Percentiles rank a stretch among this genome's conserved stretches.
Conservation (phyloP, 192 early-diverging fungal genomes). For the Podila epigama region DNA sequence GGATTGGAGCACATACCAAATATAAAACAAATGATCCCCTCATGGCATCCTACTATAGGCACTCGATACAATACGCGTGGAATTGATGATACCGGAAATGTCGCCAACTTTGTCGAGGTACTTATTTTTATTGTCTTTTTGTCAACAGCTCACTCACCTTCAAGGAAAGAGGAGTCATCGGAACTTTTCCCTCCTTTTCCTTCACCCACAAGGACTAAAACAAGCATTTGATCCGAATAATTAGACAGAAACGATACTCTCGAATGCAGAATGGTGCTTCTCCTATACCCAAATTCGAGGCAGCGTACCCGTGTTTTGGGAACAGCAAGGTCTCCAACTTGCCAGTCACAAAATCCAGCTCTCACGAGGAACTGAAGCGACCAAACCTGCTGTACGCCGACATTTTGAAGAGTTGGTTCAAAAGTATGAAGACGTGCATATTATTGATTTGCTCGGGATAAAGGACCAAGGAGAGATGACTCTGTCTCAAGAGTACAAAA, state of each 20-base stretch:
- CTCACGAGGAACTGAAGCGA: slow-evolving; percentile 80
- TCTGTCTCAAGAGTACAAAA: slow-evolving; percentile 73
- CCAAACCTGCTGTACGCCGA: slow-evolving; percentile 79
- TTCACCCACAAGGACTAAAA: too few species aligned
- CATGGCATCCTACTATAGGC: slow-evolving; percentile 67
- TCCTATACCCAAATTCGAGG: slow-evolving; percentile 89
- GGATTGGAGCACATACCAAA: not conserved
- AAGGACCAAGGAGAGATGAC: slow-evolving; percentile 76
- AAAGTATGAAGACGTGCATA: slow-evolving; percentile 78
- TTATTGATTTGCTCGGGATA: slow-evolving; percentile 79
- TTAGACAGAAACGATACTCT: slow-evolving; percentile 85
- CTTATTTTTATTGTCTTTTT: not conserved
- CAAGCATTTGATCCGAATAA: too few species aligned
- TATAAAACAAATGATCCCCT: slow-evolving; percentile 6
- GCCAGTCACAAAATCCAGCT: slow-evolving; percentile 87
- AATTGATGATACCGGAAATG: slow-evolving; percentile 95
- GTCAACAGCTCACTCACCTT: too few species aligned
- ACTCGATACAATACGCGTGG: slow-evolving; percentile 95
- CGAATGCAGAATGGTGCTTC: slow-evolving; percentile 61
- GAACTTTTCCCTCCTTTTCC: too few species aligned
- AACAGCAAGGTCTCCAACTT: slow-evolving; percentile 89
- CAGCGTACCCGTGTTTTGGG: slow-evolving; percentile 96
- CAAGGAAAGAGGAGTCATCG: too few species aligned
- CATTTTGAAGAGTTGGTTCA: slow-evolving; percentile 77
- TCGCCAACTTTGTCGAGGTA: slow-evolving; percentile 98